Percentiles rank a stretch among this genome's conserved stretches.
Conservation (phyloP, 768 basidiomycete genomes). For the Chalciporus chontae region DNA sequence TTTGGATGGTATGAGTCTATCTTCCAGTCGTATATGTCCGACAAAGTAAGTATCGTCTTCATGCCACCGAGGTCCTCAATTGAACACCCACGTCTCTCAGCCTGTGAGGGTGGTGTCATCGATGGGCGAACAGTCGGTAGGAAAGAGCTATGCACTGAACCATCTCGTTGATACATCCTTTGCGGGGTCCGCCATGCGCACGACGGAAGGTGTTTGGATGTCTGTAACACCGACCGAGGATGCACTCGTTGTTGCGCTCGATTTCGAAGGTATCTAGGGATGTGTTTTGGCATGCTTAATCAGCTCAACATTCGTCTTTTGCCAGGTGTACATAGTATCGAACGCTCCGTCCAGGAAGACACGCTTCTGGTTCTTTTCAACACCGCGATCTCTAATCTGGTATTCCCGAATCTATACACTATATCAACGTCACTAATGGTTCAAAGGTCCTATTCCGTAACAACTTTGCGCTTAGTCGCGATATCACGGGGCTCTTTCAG, state of each 20-base stretch:
- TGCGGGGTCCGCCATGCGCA: constrained; percentile 61
- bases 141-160: constrained; percentile 56
- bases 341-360: constrained; percentile 61
- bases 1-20: constrained; percentile 67
- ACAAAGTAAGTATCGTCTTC: constrained; percentile 36
- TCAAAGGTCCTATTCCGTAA: constrained; percentile 59
- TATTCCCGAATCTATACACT: constrained; percentile 18
- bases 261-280: constrained; percentile 51
- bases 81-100: constrained; percentile 22
- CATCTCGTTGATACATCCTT: constrained; percentile 65
- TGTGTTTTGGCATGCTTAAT: background rate
- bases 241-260: constrained; percentile 52
- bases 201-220: constrained; percentile 66
- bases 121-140: constrained; percentile 68
- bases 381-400: constrained; percentile 63
- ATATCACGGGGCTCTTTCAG: constrained; percentile 57
- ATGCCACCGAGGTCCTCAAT: too few relatives aligned
- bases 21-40: constrained; percentile 59
- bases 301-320: background rate
- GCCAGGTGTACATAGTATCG: constrained; percentile 61
- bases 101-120: constrained; percentile 64
- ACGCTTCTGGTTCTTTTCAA: constrained; percentile 63
- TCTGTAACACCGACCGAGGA: constrained; percentile 59
- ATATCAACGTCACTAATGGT: background rate
- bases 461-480: constrained; percentile 59